Base-by-base conservation (phyloP, 176 grass and related monocot genomes). In the Metroxylon sagu region DNA sequence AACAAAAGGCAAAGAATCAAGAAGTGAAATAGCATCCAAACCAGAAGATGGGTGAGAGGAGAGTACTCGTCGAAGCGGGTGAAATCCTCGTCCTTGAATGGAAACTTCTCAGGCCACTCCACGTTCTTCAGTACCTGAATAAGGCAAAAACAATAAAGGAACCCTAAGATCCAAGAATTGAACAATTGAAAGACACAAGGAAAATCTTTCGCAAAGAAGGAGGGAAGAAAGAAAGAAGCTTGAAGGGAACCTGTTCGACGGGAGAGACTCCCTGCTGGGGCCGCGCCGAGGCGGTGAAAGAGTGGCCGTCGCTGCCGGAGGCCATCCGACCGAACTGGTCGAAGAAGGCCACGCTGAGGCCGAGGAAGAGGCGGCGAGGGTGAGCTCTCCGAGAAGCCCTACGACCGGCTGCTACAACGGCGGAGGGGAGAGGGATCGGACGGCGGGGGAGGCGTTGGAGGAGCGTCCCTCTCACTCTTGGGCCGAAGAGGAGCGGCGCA, bases 31-130 rank as follows among this genome's bases (percentile, higher is more conserved):
- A 69, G 60, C 30, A 52, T 49, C 64, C 64, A 61, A 68, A 76
- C 52, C 64, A 68, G 65, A 49, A 52, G 61, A 76, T 49, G 61
- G n/a, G 52, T 26, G 18, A 27, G 49, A 52, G 48, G 54, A 30
- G 54, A 76, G 55, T 77, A 96, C 86, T 96, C 83, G n/a, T 96
- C 91, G 54, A 96, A 90, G 54, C 86, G 91, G 72, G 72, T 82
- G 65, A 96, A 90, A 62, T 96, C 91, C 58, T 96, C 91, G 25
- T 85, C 71, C 69, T 96, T 96, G 80, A 96, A 96, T 43, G 91
- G 91, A 58, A 90, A 90, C 53, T 85, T 72, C 15, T 96, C 86
- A 1, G 86, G 91, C 91, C 91, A 96, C 65, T 85, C 75, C n/a
- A 90, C 83, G 57, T 77, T 72, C 80, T 90, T 90, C 72, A 96